These are phyloP conservation scores for Rhodotorula sp. DNA, from an alignment of 1,284 basidiomycete species.

Conservation along the genomic window DNA sequence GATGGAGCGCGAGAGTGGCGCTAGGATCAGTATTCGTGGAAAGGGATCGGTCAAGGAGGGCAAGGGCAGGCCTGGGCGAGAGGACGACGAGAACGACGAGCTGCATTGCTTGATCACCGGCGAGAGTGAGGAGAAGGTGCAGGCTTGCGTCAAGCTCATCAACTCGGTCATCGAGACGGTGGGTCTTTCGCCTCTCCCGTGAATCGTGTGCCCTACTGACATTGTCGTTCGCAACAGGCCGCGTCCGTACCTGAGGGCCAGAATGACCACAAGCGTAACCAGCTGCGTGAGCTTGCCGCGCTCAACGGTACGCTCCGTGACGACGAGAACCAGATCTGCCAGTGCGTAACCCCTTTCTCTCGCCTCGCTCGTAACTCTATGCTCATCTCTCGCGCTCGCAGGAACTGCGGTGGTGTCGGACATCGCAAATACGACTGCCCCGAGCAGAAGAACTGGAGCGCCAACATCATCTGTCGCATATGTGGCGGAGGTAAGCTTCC, in stretches of 20 bases:
- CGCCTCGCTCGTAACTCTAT: constrained; percentile 44
- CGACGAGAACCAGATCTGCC: constrained; percentile 98
- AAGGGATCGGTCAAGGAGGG: constrained; percentile 99
- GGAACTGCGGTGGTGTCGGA: constrained; percentile 29
- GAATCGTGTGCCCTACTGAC: constrained; percentile 25
- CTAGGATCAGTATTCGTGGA: constrained; percentile 97
- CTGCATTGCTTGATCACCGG: constrained; percentile 96
- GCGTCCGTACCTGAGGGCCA: constrained; percentile 98
- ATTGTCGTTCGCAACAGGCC: constrained; percentile 59
- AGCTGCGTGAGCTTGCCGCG: constrained; percentile 94
- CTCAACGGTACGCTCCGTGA: constrained; percentile 98
- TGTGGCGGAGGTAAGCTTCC: constrained; percentile 72
- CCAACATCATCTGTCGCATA: constrained; percentile 87
- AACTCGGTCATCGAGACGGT: constrained; percentile 98
- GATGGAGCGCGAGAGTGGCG: constrained; percentile 97
- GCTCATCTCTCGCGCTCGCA: background rate
- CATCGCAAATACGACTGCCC: constrained; percentile 97
- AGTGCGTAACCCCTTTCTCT: constrained; percentile 59
- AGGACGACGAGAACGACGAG: constrained; percentile 97
- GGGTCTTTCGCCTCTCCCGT: constrained; percentile 47
- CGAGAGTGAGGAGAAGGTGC: constrained; percentile 88
- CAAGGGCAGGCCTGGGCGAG: constrained; percentile 58
- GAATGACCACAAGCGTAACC: constrained; percentile 99
- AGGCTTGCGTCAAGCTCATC: constrained; percentile 86
- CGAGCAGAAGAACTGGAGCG: constrained; percentile 92